Conservation (phyloP, 2,329 filamentous ascomycete genomes). For the Fusarium praegraminearum region DNA sequence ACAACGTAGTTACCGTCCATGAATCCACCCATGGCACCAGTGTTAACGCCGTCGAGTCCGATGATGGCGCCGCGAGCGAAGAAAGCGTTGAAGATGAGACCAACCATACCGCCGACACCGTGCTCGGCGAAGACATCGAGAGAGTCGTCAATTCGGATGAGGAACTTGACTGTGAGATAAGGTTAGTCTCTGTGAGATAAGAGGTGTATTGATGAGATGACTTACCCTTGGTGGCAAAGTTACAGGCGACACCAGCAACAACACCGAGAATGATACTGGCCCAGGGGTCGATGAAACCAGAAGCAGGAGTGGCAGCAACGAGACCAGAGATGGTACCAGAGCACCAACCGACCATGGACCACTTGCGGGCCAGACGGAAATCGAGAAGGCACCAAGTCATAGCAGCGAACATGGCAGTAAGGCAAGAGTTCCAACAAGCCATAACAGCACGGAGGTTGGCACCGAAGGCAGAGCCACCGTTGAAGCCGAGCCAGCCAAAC, state of each 20-base stretch:
- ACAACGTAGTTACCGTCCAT: conserved; percentile 79
- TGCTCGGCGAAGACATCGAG: conserved; percentile 80
- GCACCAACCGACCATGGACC: conserved; percentile 84
- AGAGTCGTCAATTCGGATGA: conserved; percentile 75
- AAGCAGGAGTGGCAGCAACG: conserved; percentile 76
- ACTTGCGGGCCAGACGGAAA: conserved; percentile 93
- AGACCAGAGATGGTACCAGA: conserved; percentile 78
- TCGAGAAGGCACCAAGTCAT: conserved; percentile 96
- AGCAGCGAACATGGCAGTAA: conserved; percentile 91
- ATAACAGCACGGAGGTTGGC: conserved; percentile 94
- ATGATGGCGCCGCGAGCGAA: conserved; percentile 78
- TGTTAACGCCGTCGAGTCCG: conserved; percentile 82
- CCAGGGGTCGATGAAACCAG: conserved; percentile 76
- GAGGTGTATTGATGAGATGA: neutral
- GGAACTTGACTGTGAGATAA: conserved; percentile 63
- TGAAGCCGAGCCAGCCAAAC: conserved; percentile 99
- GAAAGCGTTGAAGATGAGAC: conserved; percentile 78
- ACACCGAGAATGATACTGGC: conserved; percentile 75
- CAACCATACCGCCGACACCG: conserved; percentile 75
- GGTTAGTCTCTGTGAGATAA: conserved; percentile 9
- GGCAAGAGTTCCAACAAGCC: conserved; percentile 98
- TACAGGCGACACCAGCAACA: conserved; percentile 73
- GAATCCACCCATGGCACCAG: conserved; percentile 74
- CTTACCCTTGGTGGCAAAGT: conserved; percentile 73
- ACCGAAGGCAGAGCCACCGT: conserved; percentile 94